A percentile compares a stretch with the other conserved stretches of the same genome.
These are phyloP conservation scores for Scenedesmus sp. DNA, from an alignment of 163 green algal species.

Conservation along the genomic window DNA sequence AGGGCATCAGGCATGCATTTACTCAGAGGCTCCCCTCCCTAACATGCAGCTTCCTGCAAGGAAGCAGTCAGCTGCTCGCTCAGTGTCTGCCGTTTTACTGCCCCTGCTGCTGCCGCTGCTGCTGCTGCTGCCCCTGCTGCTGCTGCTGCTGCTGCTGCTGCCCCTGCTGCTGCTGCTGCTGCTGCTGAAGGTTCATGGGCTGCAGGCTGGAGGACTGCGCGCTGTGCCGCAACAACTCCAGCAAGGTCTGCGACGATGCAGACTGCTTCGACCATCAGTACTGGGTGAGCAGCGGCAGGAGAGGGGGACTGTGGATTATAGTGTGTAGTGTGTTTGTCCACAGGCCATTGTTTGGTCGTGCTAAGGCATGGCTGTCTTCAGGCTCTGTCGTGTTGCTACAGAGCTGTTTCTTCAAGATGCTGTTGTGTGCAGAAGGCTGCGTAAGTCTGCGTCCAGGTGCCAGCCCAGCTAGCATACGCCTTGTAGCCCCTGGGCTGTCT, in stretches of 20 bases:
- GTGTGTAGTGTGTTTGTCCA: too few relatives aligned
- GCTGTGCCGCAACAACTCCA: constrained; percentile 57
- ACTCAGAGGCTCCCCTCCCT: not conserved
- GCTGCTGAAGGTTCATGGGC: constrained; percentile 29
- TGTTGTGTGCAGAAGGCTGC: too few relatives aligned
- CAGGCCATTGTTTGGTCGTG: too few relatives aligned
- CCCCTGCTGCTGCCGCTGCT: not conserved
- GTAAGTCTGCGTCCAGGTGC: too few relatives aligned
- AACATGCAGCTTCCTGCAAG: not conserved
- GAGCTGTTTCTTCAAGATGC: too few relatives aligned
- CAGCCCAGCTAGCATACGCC: too few relatives aligned
- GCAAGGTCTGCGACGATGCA: constrained; percentile 51
- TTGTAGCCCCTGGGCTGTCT: too few relatives aligned
- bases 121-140: constrained; percentile 2
- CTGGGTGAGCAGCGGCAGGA: constrained; percentile 33
- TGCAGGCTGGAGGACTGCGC: constrained; percentile 51
- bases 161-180: constrained; percentile 6
- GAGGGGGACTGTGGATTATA: too few relatives aligned
- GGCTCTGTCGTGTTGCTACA: too few relatives aligned
- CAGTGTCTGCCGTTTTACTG: not conserved
- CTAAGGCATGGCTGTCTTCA: too few relatives aligned
- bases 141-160: not conserved
- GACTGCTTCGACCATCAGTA: constrained; percentile 52
- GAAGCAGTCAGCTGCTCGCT: not conserved
- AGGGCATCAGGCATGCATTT: not conserved